These are phyloP conservation scores for Lipomyces japonicus DNA, from an alignment of 805 yeast species.

Conservation along the genomic window DNA sequence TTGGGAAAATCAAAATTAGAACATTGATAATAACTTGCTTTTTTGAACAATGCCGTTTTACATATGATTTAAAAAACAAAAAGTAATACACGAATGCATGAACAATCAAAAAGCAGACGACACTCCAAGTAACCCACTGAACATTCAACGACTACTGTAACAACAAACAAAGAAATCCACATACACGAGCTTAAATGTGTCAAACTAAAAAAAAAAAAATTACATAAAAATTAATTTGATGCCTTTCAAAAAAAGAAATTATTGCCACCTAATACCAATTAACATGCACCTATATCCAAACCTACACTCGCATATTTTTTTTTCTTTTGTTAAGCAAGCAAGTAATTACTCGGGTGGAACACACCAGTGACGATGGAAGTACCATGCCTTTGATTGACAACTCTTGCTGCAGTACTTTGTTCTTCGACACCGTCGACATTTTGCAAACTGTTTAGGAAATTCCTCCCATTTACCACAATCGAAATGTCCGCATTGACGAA, in stretches of 20 bases:
- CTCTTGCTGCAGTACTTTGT: constrained; percentile 92
- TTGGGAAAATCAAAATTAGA: too few species aligned
- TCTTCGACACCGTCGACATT: constrained; percentile 88
- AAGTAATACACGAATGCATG: constrained; percentile 2
- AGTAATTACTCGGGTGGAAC: constrained; percentile 26
- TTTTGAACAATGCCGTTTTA: not conserved
- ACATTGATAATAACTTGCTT: not conserved
- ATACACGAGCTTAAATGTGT: not conserved
- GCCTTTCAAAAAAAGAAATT: not conserved
- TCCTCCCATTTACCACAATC: constrained; percentile 94
- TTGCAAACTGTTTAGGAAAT: constrained; percentile 86
- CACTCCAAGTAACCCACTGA: not conserved
- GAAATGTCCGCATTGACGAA: constrained; percentile 90
- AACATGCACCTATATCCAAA: too few species aligned
- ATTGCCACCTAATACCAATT: too few species aligned
- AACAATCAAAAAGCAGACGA: constrained; percentile 1
- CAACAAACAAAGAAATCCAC: not conserved
- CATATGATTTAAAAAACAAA: not conserved
- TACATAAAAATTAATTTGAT: not conserved
- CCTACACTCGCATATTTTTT: not conserved
- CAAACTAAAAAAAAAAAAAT: not conserved
- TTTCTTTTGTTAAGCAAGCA: not conserved
- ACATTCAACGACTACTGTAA: not conserved
- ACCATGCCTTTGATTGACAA: constrained; percentile 91
- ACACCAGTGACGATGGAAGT: constrained; percentile 93